These are phyloP conservation scores for Panus rudis DNA, from an alignment of 768 basidiomycete genomes.

Conservation along the genomic window DNA sequence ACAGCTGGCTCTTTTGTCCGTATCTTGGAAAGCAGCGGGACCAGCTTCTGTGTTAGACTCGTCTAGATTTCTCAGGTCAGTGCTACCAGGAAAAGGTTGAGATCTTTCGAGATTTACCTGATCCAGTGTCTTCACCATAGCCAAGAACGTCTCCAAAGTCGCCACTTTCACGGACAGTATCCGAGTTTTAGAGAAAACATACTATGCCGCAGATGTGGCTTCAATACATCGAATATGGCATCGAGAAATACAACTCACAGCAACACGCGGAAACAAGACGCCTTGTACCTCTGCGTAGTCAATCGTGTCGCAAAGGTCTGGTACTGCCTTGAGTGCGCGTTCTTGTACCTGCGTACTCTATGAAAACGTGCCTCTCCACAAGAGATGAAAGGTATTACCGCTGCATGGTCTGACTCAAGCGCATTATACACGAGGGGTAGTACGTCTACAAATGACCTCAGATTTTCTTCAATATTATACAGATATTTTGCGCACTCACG, in stretches of 20 bases:
- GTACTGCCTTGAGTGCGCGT: slow-evolving; percentile 75
- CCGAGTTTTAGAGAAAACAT: slow-evolving; percentile 90
- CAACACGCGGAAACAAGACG: slow-evolving; percentile 85
- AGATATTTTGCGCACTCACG: slow-evolving; percentile 42
- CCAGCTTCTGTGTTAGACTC: slow-evolving; percentile 90
- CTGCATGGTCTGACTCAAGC: slow-evolving; percentile 88
- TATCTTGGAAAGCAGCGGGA: slow-evolving; percentile 90
- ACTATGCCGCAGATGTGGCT: slow-evolving; percentile 35
- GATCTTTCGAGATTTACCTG: slow-evolving; percentile 49
- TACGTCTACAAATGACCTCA: slow-evolving; percentile 56
- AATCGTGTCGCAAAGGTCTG: slow-evolving; percentile 84
- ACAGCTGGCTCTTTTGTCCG: slow-evolving; percentile 95
- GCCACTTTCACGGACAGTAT: slow-evolving; percentile 88
- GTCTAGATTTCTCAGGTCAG: slow-evolving; percentile 39
- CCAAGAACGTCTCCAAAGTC: slow-evolving; percentile 73
- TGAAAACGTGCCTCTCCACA: neutral
- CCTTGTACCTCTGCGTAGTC: slow-evolving; percentile 94
- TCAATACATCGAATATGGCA: too few species aligned
- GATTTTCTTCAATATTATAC: neutral
- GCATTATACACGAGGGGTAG: slow-evolving; percentile 94
- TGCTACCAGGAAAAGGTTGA: neutral
- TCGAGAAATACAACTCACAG: slow-evolving; percentile 43
- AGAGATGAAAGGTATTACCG: slow-evolving; percentile 12
- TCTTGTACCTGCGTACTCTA: slow-evolving; percentile 71
- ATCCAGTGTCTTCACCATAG: slow-evolving; percentile 87